Conservation (phyloP, 2,329 filamentous ascomycete species). For the Lachnellula subtilissima region DNA sequence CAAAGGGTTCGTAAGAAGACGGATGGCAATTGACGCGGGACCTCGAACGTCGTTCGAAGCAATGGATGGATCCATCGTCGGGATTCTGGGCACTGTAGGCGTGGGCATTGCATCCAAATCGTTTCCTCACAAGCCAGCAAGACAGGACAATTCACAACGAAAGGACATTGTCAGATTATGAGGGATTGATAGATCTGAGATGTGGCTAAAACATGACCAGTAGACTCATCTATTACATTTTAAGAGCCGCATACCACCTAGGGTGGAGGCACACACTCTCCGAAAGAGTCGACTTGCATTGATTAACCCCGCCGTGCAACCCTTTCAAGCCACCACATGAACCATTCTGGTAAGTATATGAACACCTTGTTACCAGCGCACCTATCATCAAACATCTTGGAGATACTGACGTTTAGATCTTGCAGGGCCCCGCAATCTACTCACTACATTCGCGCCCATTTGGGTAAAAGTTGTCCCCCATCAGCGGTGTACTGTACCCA, state of each 20-base stretch:
- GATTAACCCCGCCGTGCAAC: neutral
- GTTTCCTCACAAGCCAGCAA: neutral
- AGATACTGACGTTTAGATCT: neutral
- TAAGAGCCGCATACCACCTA: neutral
- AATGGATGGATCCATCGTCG: neutral
- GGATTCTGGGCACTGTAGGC: neutral
- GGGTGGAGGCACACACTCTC: neutral
- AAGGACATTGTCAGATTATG: neutral
- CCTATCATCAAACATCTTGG: neutral
- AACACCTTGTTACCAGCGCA: neutral
- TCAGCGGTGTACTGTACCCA: neutral
- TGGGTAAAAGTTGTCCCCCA: conserved; percentile 17
- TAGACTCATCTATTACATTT: neutral
- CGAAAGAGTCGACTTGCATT: neutral
- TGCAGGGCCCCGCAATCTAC: neutral
- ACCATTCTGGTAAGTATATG: neutral
- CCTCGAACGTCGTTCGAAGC: neutral
- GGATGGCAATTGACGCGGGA: neutral
- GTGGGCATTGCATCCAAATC: too few relatives aligned
- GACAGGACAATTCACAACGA: neutral
- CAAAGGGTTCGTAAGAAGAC: neutral
- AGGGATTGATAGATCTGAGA: neutral
- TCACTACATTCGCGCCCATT: conserved; percentile 14
- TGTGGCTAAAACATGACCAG: conserved; percentile 2
- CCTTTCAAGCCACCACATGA: neutral